Conservation (phyloP, 2,329 filamentous ascomycete genomes). For the Clathrospora elynae region DNA sequence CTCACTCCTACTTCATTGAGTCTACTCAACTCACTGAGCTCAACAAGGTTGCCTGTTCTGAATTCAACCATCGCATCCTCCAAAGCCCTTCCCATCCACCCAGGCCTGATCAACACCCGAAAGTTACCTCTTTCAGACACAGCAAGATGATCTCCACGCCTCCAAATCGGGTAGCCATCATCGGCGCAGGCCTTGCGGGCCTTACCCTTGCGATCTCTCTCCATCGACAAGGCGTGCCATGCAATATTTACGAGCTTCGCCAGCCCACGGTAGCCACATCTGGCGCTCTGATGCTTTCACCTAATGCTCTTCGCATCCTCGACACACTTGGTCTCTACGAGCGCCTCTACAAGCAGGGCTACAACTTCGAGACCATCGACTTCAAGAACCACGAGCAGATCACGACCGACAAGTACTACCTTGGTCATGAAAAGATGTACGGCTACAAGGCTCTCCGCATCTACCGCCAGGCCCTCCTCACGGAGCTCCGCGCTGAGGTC, state of each 20-base stretch:
- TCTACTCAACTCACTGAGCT: no score
- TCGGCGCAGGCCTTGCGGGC: slow-evolving; percentile 58
- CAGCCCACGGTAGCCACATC: slow-evolving; percentile 16
- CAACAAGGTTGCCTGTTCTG: no score
- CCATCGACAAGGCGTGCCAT: slow-evolving; percentile 57
- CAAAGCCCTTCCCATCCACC: not conserved
- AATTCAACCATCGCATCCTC: no score
- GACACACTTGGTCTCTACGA: slow-evolving; percentile 57
- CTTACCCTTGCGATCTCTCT: slow-evolving; percentile 62
- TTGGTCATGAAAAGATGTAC: slow-evolving; percentile 56
- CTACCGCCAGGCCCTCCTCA: slow-evolving; percentile 59
- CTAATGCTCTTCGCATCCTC: slow-evolving; percentile 56
- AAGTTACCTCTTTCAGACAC: not conserved
- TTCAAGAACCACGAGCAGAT: slow-evolving; percentile 52
- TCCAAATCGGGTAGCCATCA: slow-evolving; percentile 49
- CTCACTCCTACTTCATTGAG: no score
- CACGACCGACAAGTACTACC: slow-evolving; percentile 51
- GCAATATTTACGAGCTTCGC: slow-evolving; percentile 40
- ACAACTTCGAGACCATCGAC: slow-evolving; percentile 54
- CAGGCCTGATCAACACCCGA: no score
- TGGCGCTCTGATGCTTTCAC: slow-evolving; percentile 62
- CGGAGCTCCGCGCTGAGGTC: slow-evolving; percentile 52
- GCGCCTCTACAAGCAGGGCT: slow-evolving; percentile 51
- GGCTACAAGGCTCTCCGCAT: slow-evolving; percentile 61
- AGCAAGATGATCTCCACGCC: slow-evolving; percentile 10